phyloP scores from a whole-genome alignment of 2,329 filamentous ascomycete species.

The Paecilomyces dactylethromorphus region DNA sequence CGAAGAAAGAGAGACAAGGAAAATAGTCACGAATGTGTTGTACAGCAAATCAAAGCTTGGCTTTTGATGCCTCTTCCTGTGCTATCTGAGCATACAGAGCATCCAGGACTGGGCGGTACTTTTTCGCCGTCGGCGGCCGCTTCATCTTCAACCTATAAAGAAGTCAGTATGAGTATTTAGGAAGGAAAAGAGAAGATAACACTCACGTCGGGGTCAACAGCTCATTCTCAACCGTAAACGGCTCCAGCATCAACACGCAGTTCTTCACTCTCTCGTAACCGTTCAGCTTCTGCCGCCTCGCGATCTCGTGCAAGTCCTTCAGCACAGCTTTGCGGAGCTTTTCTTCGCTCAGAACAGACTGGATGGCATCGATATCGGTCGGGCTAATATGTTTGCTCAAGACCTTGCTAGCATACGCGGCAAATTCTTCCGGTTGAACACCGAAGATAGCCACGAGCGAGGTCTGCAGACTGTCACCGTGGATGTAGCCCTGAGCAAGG shows the following conservation, averaged over 20 bases:
- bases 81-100: slow-evolving; percentile 53
- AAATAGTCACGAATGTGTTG: not conserved
- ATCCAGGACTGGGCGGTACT: slow-evolving; percentile 52
- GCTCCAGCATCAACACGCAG: slow-evolving; percentile 70
- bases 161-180: slow-evolving; percentile 11
- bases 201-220: slow-evolving; percentile 51
- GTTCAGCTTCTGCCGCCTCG: slow-evolving; percentile 80
- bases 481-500: slow-evolving; percentile 76
- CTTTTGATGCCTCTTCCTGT: slow-evolving; percentile 30
- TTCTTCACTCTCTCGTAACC: slow-evolving; percentile 79
- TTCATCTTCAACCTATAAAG: slow-evolving; percentile 60
- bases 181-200: not conserved
- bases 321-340: slow-evolving; percentile 69
- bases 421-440: slow-evolving; percentile 77
- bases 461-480: slow-evolving; percentile 79
- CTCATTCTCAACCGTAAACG: slow-evolving; percentile 90
- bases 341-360: slow-evolving; percentile 59
- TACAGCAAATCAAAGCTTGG: slow-evolving; percentile 29
- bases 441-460: slow-evolving; percentile 82
- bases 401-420: slow-evolving; percentile 70
- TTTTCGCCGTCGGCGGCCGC: slow-evolving; percentile 60
- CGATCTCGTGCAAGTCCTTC: slow-evolving; percentile 71
- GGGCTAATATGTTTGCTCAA: slow-evolving; percentile 60
- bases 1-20: not conserved
- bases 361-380: slow-evolving; percentile 61